Conservation (phyloP, 495 filamentous ascomycete genomes). For the Tuber brumale region DNA sequence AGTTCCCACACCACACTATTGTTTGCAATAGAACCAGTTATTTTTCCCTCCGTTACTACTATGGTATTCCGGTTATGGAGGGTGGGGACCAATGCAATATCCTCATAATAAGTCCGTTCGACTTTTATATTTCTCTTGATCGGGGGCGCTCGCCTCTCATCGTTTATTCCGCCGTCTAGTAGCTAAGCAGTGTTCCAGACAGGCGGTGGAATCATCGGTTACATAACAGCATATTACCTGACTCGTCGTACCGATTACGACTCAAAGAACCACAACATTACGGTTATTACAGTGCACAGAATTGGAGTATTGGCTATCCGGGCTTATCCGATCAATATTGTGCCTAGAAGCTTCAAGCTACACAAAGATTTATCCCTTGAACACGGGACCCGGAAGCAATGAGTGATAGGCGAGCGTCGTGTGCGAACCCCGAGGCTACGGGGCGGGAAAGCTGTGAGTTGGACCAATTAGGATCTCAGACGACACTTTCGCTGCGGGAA, state of each 20-base stretch:
- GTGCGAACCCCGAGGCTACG: conserved; percentile 62
- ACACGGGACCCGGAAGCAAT: conserved; percentile 67
- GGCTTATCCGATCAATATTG: conserved; percentile 83
- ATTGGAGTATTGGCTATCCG: conserved; percentile 84
- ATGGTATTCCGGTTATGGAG: conserved; percentile 33
- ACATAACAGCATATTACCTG: conserved; percentile 87
- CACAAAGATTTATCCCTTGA: conserved; percentile 76
- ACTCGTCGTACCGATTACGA: conserved; percentile 82
- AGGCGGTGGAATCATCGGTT: conserved; percentile 95
- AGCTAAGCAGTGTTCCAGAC: conserved; percentile 15
- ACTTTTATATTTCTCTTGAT: background rate
- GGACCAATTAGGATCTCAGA: conserved; percentile 33
- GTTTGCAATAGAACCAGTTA: background rate
- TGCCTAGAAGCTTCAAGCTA: conserved; percentile 76
- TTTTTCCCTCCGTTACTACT: background rate
- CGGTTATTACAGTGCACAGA: conserved; percentile 77
- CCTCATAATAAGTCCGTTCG: conserved; percentile 40
- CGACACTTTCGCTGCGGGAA: conserved; percentile 36
- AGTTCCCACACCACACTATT: background rate
- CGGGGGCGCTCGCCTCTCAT: background rate
- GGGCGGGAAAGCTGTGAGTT: conserved; percentile 44
- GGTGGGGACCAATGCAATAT: conserved; percentile 32
- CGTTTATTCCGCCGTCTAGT: background rate
- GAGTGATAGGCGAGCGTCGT: conserved; percentile 79
- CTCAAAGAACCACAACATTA: conserved; percentile 66